These are phyloP conservation scores for Microbotryomycetes sp. DNA, from an alignment of 1,284 basidiomycete genomes.

Conservation along the genomic window DNA sequence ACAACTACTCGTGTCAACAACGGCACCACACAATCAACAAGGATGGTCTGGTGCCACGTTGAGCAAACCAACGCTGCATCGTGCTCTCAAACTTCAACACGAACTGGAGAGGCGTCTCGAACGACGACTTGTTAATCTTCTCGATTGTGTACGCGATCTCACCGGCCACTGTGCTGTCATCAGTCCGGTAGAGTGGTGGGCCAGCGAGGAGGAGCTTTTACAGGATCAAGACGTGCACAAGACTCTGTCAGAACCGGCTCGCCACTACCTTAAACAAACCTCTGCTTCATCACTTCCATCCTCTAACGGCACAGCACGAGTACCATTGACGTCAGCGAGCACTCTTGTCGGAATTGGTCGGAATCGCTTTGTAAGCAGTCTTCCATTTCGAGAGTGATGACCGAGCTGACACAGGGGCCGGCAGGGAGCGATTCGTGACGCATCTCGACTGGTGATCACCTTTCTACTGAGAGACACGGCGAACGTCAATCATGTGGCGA, in stretches of 20 bases:
- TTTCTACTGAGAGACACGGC: slow-evolving; percentile 63
- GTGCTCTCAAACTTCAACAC: slow-evolving; percentile 12
- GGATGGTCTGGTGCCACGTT: slow-evolving; percentile 13
- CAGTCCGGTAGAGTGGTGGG: slow-evolving; percentile 63
- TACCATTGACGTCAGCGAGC: slow-evolving; percentile 22
- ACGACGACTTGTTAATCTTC: background rate
- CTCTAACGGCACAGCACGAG: background rate
- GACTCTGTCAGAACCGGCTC: slow-evolving; percentile 57
- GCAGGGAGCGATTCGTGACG: slow-evolving; percentile 53
- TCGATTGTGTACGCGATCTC: slow-evolving; percentile 17
- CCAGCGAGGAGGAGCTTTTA: slow-evolving; percentile 53
- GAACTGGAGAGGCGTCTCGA: slow-evolving; percentile 28
- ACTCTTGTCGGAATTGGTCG: slow-evolving; percentile 29
- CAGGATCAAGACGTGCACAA: slow-evolving; percentile 46
- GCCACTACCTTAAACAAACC: slow-evolving; percentile 39
- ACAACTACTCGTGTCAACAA: slow-evolving; percentile 61
- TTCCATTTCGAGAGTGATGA: background rate
- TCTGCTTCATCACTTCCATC: background rate
- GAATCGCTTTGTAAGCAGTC: slow-evolving; percentile 14
- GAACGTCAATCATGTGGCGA: background rate
- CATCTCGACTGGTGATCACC: slow-evolving; percentile 63
- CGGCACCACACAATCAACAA: slow-evolving; percentile 47
- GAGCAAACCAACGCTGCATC: slow-evolving; percentile 30
- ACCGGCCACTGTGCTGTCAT: slow-evolving; percentile 2
- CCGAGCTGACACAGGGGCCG: background rate